Base-by-base conservation (phyloP, 2,329 filamentous ascomycete genomes). In the Penicillium sp. region DNA sequence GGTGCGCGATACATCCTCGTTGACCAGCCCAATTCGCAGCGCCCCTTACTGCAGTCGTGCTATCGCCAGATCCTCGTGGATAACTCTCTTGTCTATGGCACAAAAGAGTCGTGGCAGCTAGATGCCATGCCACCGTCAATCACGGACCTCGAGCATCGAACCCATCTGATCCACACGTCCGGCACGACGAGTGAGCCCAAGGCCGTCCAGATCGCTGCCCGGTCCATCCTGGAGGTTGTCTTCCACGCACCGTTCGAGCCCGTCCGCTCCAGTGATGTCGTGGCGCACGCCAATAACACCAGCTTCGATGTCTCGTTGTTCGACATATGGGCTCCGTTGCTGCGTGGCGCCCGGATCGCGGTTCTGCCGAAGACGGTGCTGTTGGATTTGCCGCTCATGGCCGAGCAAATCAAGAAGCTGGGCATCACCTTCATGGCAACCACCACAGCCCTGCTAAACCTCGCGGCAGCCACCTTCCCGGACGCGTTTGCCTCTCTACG, bases 221-320 rank as follows among this genome's bases (percentile, higher is more conserved):
- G 60, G 15, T 62, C 60, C 1, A 62, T 71, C 2, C 11, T 70
- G 17, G 61, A 70, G 15, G 57, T 71, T 15, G 67, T 61, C 0
- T 59, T 41, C n/a, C 57, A 66, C 25, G 60, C 65, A 7, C 43
- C 43, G 1, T 60, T 66, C 38, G 58, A 62, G 15, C 62, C 64
- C 5, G 42, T 70, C 10, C 14, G 20, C 4, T 17, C 37, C 2
- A 45, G 42, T 1, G 65, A 70, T 49, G 41, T 48, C 0, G 64
- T 71, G 5, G 66, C 59, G 2, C 63, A 69, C 47, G 54, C 61
- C 20, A 68, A 68, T 41, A 70, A 62, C 37, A 60, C 61, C 38
- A 64, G 67, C n/a, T 71, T 71, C 43, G 69, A 71, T 42, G 61
- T 71, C 3, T 60, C 68, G 3, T 55, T 71, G 14, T 68, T 70